Base-by-base conservation (phyloP, 179 eudicot species). In the Drosera spatulata region DNA sequence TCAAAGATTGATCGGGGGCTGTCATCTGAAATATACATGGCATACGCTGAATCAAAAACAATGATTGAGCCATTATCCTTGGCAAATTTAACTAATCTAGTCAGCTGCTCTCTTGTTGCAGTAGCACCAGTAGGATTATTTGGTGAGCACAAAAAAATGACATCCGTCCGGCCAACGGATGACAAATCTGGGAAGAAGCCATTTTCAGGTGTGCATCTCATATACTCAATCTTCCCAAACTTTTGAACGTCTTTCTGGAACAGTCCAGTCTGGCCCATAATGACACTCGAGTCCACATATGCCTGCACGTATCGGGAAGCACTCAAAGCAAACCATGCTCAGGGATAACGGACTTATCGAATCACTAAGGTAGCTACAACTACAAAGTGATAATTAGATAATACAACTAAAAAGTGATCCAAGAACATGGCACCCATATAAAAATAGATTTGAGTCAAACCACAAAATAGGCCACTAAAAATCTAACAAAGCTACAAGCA, bases 41-140 rank as follows among this genome's bases (percentile, higher is more conserved):
- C 74, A 63, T 87, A 87, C 3, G 97, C 97, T 47, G 97, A 81
- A 59, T 90, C 97, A 63, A 75, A 85, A 0, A 87, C 84, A 45
- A 90, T 87, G 11, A 90, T 87, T 0, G 97, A 87, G 3, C 97
- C 97, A 59, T 90, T 90, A 13, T 58, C 42, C 56, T 65, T 79
- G n/a, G 97, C 97, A 72, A 87, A 87, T 2, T 83, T 70, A 13
- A 90, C 90, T 15, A 90, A 82, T 43, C 77, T 78, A 50, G 71
- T 56, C 59, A 87, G 74, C 56, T 90, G 90, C 49, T 66, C 62
- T 59, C 85, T 60, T 1, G 95, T 67, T 14, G 95, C 93, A 51
- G 97, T 86, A 53, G 86, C 82, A 41, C 97, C 95, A 1, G 97
- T 90, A n/a, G 95, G 97, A 73, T 90, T 90, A 64, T 90, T 90